Base-by-base conservation (phyloP, 1,284 basidiomycete species). In the Tylopilus orsonianus region DNA sequence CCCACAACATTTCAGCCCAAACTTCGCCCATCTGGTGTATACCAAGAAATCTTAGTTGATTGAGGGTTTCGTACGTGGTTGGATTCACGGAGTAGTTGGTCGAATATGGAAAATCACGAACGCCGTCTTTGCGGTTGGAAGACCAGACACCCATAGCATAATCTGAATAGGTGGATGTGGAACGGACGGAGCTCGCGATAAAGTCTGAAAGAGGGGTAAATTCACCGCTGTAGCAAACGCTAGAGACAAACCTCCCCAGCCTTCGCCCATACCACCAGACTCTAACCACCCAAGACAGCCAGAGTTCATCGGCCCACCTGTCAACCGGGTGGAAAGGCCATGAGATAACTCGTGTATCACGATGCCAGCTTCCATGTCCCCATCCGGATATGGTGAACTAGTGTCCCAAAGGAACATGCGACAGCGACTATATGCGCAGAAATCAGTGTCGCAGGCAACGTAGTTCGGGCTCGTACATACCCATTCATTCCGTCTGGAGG, bases 401-500 rank as follows among this genome's bases (percentile, higher is more conserved):
- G 89, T 92, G 71, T 91, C 89, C 95, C 95, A 97, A 39, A 94
- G 75, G 73, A 96, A 97, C 95, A 98, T 97, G 57, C 94, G 80
- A 89, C 95, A 94, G 51, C 91, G 85, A 8, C 90, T 90, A 60
- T 87, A 83, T 73, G 4, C 3, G 9, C 12, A 3, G 5, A 16
- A 23, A 24, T 19, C 38, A 33, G 16, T 10, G 23, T 88, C 93
- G 70, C 93, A 90, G 61, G 90, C 93, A 92, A 96, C 95, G 32
- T 93, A 93, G 44, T 2, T 7, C 10, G 8, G 43, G 30, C 32
- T 22, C 18, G n/a, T 16, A 57, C 66, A 6, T 1, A 65, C 62
- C 82, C 81, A 56, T 84, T 78, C 66, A 79, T 77, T 13, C 75
- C 77, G 46, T 79, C 87, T 46, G 87, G 87, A 49, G 86, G 87